Evolutionary conservation across 73 alveolate species (phyloP).

Genomic region (Paramecium tetraurelia): DNA sequence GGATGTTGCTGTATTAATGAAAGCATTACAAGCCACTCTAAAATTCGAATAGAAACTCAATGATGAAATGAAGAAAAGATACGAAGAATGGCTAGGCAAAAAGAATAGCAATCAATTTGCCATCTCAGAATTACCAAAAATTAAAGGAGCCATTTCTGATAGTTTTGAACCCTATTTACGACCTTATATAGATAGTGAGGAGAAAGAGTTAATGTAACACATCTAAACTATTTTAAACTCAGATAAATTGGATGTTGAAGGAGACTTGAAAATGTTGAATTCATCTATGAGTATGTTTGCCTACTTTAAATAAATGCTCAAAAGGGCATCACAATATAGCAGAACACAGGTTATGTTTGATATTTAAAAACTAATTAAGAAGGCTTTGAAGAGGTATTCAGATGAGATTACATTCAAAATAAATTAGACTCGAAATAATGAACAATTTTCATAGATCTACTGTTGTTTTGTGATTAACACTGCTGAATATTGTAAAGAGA

Average conservation of each 20-base stretch:
- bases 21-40: slow-evolving; percentile 19
- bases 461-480: slow-evolving; percentile 47
- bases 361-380: slow-evolving; percentile 21
- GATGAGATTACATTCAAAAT: not conserved
- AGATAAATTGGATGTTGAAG: slow-evolving; percentile 19
- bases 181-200: slow-evolving; percentile 44
- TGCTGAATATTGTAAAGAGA: slow-evolving; percentile 51
- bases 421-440: not conserved
- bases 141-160: slow-evolving; percentile 51
- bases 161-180: slow-evolving; percentile 53
- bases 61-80: slow-evolving; percentile 5
- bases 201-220: not conserved
- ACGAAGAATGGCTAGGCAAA: not conserved
- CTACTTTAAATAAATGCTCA: not conserved
- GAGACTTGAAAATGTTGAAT: slow-evolving; percentile 10
- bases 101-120: not conserved
- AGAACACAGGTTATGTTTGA: slow-evolving; percentile 53
- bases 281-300: slow-evolving; percentile 25
- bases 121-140: slow-evolving; percentile 18
- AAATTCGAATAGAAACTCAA: slow-evolving; percentile 1
- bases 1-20: slow-evolving; percentile 27
- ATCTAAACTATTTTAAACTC: not conserved
- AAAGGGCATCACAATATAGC: slow-evolving; percentile 32
- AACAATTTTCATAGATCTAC: not conserved
- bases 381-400: not conserved